Evolutionary conservation across 495 filamentous ascomycete species (phyloP), one percentile per base, ranked within the genome.

Genomic region (Talaromyces trachyspermus): DNA sequence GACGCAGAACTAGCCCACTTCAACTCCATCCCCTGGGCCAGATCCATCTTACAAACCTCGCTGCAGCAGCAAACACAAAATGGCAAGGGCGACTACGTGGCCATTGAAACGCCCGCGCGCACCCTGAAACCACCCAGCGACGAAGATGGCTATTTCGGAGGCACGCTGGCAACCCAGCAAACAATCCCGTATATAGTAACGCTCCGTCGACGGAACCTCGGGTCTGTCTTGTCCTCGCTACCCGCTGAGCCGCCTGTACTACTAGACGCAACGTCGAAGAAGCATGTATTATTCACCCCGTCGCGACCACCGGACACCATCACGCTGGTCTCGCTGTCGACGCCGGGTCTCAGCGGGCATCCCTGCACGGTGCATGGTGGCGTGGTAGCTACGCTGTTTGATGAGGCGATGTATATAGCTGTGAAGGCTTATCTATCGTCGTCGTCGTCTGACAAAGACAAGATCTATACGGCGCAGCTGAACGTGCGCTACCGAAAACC

Each of bases 381-480:
- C 5, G 51, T 90, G 10, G 60, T 88, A 25, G 85, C 84, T 1
- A 86, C 83, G 1, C 54, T 88, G 23, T 79, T 88, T 51, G 87
- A 88, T 63, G 81, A 83, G 63, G 71, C 74, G 10, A 70, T 71
- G 66, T 68, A 59, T 4, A 43, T 65, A 15, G 61, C 63, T 23
- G 59, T 70, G 9, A 55, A 59, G 17, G 48, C 62, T 23, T 64
- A 70, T 56, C 46, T 56, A 1, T 53, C 50, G 18, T 45, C 46
- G 17, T 50, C 53, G 8, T 19, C 10, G 14, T 6, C 7, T 27
- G 23, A 41, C 3, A 41, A 23, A 8, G 22, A 42, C 19, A 54
- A 54, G 24, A 52, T 63, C 14, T 71, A 64, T 41, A 73, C 70
- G 3, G 55, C 56, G 12, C 67, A 70, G 29, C 52, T 73, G 48